Percentiles rank a stretch among this genome's conserved stretches.
Evolutionary conservation across 179 eudicot genomes (phyloP).

Genomic region (Spergularia azorica): DNA sequence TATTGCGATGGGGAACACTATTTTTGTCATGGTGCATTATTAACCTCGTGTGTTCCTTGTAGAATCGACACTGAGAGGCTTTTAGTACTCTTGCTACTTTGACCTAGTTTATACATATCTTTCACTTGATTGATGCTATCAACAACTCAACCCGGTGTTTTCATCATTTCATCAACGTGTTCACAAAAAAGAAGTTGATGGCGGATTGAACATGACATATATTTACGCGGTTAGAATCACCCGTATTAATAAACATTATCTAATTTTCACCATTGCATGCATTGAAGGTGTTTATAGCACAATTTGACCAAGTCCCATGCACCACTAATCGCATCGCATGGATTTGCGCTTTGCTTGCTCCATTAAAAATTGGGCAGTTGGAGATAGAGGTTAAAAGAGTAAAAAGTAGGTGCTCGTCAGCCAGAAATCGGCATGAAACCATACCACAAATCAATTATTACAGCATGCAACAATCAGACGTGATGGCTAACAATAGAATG

Average conservation of each 20-base stretch:
- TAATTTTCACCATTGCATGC: slow-evolving; percentile 5
- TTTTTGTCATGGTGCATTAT: too few relatives aligned
- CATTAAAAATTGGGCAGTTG: background rate
- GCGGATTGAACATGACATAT: too few relatives aligned
- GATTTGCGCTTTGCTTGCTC: background rate
- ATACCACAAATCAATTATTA: background rate
- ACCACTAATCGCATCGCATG: background rate
- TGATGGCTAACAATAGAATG: background rate
- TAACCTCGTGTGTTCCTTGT: too few relatives aligned
- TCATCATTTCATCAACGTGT: too few relatives aligned
- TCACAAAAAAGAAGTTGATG: too few relatives aligned
- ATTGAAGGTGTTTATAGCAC: background rate
- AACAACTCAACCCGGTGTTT: too few relatives aligned
- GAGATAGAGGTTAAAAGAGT: background rate
- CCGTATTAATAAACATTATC: background rate
- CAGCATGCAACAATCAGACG: background rate
- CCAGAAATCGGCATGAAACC: slow-evolving; percentile 15
- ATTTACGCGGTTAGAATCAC: too few relatives aligned
- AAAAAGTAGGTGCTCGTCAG: background rate
- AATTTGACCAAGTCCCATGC: background rate
- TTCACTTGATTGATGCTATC: too few relatives aligned
- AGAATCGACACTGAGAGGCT: too few relatives aligned
- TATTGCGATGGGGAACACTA: too few relatives aligned
- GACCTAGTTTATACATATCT: too few relatives aligned
- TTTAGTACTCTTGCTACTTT: too few relatives aligned